Base-by-base conservation (phyloP, 306 rosid genomes). In the cucumber (Cucumis sativus) region DNA sequence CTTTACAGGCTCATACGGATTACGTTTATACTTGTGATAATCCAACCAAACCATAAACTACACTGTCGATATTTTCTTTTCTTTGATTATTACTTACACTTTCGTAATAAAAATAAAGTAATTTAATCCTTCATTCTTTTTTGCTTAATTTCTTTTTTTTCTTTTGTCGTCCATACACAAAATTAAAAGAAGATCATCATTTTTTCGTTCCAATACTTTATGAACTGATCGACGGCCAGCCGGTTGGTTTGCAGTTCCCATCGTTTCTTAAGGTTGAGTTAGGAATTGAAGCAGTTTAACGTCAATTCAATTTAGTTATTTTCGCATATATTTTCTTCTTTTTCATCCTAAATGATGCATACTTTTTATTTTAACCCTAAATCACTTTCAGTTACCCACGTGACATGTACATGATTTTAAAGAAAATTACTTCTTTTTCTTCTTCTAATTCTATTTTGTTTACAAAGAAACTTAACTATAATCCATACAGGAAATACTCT, bases 21-120 rank as follows among this genome's bases (percentile, higher is more conserved):
- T 93, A 93, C 61, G 87, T 93, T 82, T 93, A 93, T 28, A 87
- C 97, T 8, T 87, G 85, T 83, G 83, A 87, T 41, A 6, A 51
- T 17, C 54, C 3, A 61, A 82, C 80, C 28, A 82, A 86, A 33
- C 87, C 91, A 14, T 79, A 81, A 55, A 55, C 8, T 52, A 52
- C 8, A 2, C 37, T 33, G 5, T 5, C 3, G 4, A 3, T 33
- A 33, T 33, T 33, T 43, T 43, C 0, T 52, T 52, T 52, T 15
- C 20, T 52, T 8, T 52, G 54, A 13, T 47, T 3, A 16, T 52
- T 52, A 52, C 1, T 52, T 47, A 64, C 45, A 35, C 8, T 35
- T 35, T 17, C n/a, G 18, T 64, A 6, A 17, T 35, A 7, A 64
- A 64, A 28, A 1, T 9, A 60, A 11, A 5, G n/a, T n/a, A 6